Percentiles rank a stretch among this genome's conserved stretches.
Conservation (phyloP, 768 basidiomycete species). For the Tylopilus vinaceipallidus region DNA sequence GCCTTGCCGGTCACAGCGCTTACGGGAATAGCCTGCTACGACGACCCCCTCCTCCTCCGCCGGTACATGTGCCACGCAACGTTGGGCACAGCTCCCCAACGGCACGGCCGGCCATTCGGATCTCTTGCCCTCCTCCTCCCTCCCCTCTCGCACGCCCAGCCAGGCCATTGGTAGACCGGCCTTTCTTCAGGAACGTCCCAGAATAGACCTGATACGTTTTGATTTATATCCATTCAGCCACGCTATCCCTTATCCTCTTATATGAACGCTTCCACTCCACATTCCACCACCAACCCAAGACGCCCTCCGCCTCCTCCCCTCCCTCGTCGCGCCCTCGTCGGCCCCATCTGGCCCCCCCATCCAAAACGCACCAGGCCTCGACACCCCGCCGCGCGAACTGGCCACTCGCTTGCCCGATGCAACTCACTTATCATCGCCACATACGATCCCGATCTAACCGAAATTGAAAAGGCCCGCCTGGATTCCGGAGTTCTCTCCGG, state of each 20-base stretch:
- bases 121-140: slow-evolving; percentile 2
- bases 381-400: too few relatives aligned
- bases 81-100: slow-evolving; percentile 19
- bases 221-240: slow-evolving; percentile 10
- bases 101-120: slow-evolving; percentile 20
- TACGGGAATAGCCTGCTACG: slow-evolving; percentile 20
- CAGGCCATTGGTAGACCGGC: slow-evolving; percentile 12
- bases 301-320: not conserved
- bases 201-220: slow-evolving; percentile 18
- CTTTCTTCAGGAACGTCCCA: slow-evolving; percentile 17
- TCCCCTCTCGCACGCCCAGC: slow-evolving; percentile 10
- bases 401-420: slow-evolving; percentile 12
- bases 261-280: slow-evolving; percentile 3
- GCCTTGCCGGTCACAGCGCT: slow-evolving; percentile 39
- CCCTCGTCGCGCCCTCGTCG: not conserved
- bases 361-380: too few relatives aligned
- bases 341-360: too few relatives aligned
- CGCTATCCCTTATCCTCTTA: slow-evolving; percentile 11
- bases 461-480: slow-evolving; percentile 23
- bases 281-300: not conserved
- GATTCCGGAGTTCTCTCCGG: slow-evolving; percentile 11
- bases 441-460: slow-evolving; percentile 30
- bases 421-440: slow-evolving; percentile 20
- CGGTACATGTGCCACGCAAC: slow-evolving; percentile 4
- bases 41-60: not conserved